Evolutionary conservation across 139 green algal genomes (phyloP), one percentile per base, ranked within the genome.

Genomic region (Mychonastes homosphaera): DNA sequence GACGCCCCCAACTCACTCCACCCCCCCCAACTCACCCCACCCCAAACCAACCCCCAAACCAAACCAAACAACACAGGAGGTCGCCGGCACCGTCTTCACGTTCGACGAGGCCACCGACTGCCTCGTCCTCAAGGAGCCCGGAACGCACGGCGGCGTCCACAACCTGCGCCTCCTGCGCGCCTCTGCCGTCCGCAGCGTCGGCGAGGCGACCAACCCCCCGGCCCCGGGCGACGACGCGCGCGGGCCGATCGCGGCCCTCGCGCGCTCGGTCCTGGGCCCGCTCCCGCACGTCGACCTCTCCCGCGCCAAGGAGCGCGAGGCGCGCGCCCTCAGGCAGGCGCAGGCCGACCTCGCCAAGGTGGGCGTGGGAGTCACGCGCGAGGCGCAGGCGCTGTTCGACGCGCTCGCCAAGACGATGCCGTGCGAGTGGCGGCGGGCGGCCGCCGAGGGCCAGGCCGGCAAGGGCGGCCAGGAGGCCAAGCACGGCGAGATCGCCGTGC

Each of bases 391-490:
- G n/a, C 77, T 94, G 6, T 94, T 91, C 60, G 84, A 94, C 36
- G 76, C 81, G 1, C 58, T 94, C 0, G 67, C 65, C 33, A 94
- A 93, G 75, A 94, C 85, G 5, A 65, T 94, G 74, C 85, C 85
- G 0, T 87, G 83, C 44, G 30, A 56, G 1, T 94, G 85, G 85
- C 67, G 76, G 2, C 69, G 63, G 26, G 15, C 24, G 10, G 15
- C 16, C 29, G n/a, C n/a, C n/a, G n/a, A n/a, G n/a, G n/a, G n/a
- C n/a, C n/a, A n/a, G n/a, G n/a, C n/a, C n/a, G n/a, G n/a, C n/a
- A n/a, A n/a, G n/a, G n/a, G n/a, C n/a, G n/a, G n/a, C n/a, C n/a
- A n/a, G n/a, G n/a, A n/a, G n/a, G n/a, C n/a, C n/a, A n/a, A n/a
- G n/a, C n/a, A n/a, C n/a, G n/a, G n/a, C n/a, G n/a, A n/a, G n/a